These are phyloP conservation scores for Stylonectria norvegica DNA, from an alignment of 2,329 filamentous ascomycete species.

Conservation along the genomic window DNA sequence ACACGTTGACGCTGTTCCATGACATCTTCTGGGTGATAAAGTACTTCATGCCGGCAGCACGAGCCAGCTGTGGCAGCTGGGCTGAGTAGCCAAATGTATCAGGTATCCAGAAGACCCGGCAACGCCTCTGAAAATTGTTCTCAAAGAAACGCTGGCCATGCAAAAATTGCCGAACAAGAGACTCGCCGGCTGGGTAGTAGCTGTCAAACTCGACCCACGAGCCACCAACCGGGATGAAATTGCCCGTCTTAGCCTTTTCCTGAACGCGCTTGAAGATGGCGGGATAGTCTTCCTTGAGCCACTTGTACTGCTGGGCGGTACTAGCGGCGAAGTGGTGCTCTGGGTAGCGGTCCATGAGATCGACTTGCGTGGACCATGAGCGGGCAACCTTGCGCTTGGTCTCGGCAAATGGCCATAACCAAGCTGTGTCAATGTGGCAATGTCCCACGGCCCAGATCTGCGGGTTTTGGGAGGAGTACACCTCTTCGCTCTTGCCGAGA, in stretches of 20 bases:
- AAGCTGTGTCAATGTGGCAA: slow-evolving; percentile 69
- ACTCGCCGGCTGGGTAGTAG: slow-evolving; percentile 65
- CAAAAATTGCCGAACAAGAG: slow-evolving; percentile 62
- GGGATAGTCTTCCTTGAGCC: not conserved
- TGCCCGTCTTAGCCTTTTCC: slow-evolving; percentile 60
- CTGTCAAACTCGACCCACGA: slow-evolving; percentile 71
- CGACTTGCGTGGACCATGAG: slow-evolving; percentile 69
- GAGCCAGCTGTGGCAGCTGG: slow-evolving; percentile 64
- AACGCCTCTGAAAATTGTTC: slow-evolving; percentile 61
- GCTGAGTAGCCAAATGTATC: slow-evolving; percentile 68
- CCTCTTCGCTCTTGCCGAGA: not conserved
- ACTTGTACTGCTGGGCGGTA: slow-evolving; percentile 58
- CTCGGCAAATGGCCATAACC: slow-evolving; percentile 69
- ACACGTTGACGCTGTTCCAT: slow-evolving; percentile 73
- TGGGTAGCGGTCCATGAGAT: slow-evolving; percentile 64
- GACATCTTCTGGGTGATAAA: slow-evolving; percentile 70
- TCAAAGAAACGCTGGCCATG: slow-evolving; percentile 68
- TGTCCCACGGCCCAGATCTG: slow-evolving; percentile 41
- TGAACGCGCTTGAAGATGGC: not conserved
- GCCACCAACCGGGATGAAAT: slow-evolving; percentile 64
- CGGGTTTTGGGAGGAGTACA: not conserved
- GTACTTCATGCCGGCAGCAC: slow-evolving; percentile 62
- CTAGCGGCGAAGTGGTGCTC: slow-evolving; percentile 64
- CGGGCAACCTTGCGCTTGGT: slow-evolving; percentile 66
- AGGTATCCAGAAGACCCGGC: slow-evolving; percentile 65